Evolutionary conservation across 495 filamentous ascomycete species (phyloP).

Genomic region (Daldinia caldariorum): DNA sequence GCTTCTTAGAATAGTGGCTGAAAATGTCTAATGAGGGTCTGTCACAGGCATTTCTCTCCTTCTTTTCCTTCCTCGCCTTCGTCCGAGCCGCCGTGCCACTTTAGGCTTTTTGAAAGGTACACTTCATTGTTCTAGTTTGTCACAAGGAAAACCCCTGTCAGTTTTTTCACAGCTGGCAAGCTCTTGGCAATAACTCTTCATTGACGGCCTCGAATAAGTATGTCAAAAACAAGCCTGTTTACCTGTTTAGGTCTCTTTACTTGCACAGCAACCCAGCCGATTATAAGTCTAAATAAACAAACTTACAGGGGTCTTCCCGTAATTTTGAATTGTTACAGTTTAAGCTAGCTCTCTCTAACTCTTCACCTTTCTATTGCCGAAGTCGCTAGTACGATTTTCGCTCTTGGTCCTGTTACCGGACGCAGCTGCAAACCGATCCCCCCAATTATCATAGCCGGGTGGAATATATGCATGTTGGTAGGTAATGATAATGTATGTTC

Average conservation of each 20-base stretch:
- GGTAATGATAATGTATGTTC: conserved; percentile 3
- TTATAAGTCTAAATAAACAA: too few relatives aligned
- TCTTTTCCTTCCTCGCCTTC: background rate
- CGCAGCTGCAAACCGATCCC: background rate
- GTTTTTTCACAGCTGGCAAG: too few relatives aligned
- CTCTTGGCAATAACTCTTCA: too few relatives aligned
- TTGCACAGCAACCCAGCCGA: too few relatives aligned
- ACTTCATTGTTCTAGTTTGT: background rate
- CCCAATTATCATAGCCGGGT: background rate
- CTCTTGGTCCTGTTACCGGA: conserved; percentile 5
- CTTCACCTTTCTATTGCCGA: conserved; percentile 15
- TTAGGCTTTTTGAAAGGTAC: background rate
- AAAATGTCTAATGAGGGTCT: conserved; percentile 24
- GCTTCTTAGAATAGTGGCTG: conserved; percentile 40
- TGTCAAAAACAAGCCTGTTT: too few relatives aligned
- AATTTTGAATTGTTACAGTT: too few relatives aligned
- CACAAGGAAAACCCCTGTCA: too few relatives aligned
- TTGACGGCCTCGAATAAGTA: too few relatives aligned
- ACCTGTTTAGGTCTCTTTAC: too few relatives aligned
- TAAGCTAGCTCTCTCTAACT: too few relatives aligned
- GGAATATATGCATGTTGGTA: background rate
- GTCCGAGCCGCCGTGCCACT: conserved; percentile 8
- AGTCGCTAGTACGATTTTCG: conserved; percentile 1
- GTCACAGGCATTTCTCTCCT: conserved; percentile 8
- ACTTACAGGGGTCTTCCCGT: too few relatives aligned